Evolutionary conservation across 306 rosid species (phyloP), one percentile per base, ranked within the genome.

Genomic region (Ammopiptanthus mongolicus): DNA sequence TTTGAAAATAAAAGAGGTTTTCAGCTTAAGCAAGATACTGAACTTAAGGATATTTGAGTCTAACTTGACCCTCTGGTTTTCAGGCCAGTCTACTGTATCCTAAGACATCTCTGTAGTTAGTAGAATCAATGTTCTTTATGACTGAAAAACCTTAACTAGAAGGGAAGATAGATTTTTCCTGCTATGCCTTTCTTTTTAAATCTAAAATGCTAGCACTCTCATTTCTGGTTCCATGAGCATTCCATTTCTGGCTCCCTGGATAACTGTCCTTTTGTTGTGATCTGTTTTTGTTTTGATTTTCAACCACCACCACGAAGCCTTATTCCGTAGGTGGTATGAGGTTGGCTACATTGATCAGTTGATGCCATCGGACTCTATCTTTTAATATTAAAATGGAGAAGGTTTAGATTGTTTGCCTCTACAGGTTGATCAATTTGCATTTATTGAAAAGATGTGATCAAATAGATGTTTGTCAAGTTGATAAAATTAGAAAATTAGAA

Each of bases 341-440:
- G 56, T 6, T 17, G 50, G 17, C 17, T 63, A 22, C 10, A 25
- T 36, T 63, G 37, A 41, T 71, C 8, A 6, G 25, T 71, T 52
- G 72, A 15, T 55, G n/a, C 61, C 36, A 17, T 36, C 6, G 12
- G n/a, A 21, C 5, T 42, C 18, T 17, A 29, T 60, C 47, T 22
- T 31, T 31, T 50, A 33, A 13, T 56, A 44, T 64, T 66, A 8
- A 7, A 65, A 59, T 34, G 10, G 65, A 11, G 23, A 44, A 31
- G 61, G 23, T 72, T 65, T 51, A 65, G 44, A 65, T 37, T 65
- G 71, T 29, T 62, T 77, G 34, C 58, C 76, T 33, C 23, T 33
- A 5, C 23, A 10, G 18, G 56, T 12, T 4, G 29, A 23, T 70
- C 6, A 60, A 44, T 48, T 78, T 65, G 73, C 57, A 75, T 44